Conservation (phyloP, 495 filamentous ascomycete species). For the Annulohypoxylon nitens region DNA sequence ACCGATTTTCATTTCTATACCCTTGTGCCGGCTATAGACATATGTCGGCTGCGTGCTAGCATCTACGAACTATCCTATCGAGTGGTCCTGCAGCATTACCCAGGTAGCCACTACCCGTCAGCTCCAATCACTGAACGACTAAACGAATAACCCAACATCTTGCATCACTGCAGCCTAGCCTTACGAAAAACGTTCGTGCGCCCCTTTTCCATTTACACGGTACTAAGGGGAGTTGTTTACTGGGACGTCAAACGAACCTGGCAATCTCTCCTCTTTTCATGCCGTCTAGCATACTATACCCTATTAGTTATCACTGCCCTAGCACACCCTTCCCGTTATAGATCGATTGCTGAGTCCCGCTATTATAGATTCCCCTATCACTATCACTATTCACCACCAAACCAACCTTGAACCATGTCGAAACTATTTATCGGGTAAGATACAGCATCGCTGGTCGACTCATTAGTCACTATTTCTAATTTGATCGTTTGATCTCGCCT, state of each 20-base stretch:
- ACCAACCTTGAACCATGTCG: constrained; percentile 80
- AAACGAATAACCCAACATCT: constrained; percentile 10
- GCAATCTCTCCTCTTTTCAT: constrained; percentile 4
- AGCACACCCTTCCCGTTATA: not conserved
- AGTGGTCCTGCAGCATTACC: constrained; percentile 4
- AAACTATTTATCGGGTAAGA: constrained; percentile 93
- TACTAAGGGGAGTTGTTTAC: constrained; percentile 20
- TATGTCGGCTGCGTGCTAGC: constrained; percentile 11
- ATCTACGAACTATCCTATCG: constrained; percentile 18
- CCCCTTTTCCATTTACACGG: constrained; percentile 9
- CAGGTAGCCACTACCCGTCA: not conserved
- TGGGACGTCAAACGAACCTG: constrained; percentile 11
- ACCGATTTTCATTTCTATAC: constrained; percentile 17
- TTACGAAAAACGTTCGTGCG: constrained; percentile 25
- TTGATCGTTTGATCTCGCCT: constrained; percentile 41
- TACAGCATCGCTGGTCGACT: constrained; percentile 17
- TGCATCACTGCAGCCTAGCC: constrained; percentile 2
- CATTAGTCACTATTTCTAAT: constrained; percentile 34
- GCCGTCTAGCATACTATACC: constrained; percentile 1
- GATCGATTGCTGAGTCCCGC: constrained; percentile 24
- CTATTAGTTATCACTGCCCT: not conserved
- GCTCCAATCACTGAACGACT: constrained; percentile 8
- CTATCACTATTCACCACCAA: constrained; percentile 15
- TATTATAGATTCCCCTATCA: constrained; percentile 14
- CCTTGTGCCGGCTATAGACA: constrained; percentile 14